Base-by-base conservation (phyloP, 1,139 yeast species). In the Yamadazyma buinensis region DNA sequence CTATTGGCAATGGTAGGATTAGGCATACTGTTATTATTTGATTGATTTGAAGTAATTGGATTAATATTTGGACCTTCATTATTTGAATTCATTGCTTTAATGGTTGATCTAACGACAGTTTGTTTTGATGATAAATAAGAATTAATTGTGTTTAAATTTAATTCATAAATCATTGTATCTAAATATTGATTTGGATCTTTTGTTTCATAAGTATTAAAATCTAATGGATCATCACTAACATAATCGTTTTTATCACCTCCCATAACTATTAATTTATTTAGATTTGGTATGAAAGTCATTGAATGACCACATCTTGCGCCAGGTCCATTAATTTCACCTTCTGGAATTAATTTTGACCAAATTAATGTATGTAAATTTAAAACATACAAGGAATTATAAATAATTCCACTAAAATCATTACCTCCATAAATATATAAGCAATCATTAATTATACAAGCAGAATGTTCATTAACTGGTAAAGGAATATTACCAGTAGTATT, bases 231-330 rank as follows among this genome's bases (percentile, higher is more conserved):
- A 19, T 55, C 52, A 32, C 49, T 51, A 30, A 68, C 67, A 42
- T 65, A 78, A 50, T 80, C 85, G 46, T 80, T 77, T 44, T 80
- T 75, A 55, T 87, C 95, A 41, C 98, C 98, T 29, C 98, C 98
- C 85, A 94, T 82, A 15, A 92, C 78, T 19, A 90, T 55, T 34
- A 92, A 57, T 57, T 82, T 85, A 52, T 85, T 78, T 41, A 74
- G 76, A 32, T 67, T 75, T 34, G 84, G 64, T 39, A 74, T 69
- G 39, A 82, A 77, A 2, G 97, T 81, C 67, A 92, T 68, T 8
- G 96, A 79, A 58, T 92, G 98, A n/a, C 98, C 98, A 43, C 95
- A 85, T 48, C 97, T 77, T 14, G 95, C 80, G 29, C 90, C 84
- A 4, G 97, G 97, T 9, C 74, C 70, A 38, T 58, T 51, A 20